Conservation (phyloP, 768 basidiomycete species). For the Pleurotus platypus region DNA sequence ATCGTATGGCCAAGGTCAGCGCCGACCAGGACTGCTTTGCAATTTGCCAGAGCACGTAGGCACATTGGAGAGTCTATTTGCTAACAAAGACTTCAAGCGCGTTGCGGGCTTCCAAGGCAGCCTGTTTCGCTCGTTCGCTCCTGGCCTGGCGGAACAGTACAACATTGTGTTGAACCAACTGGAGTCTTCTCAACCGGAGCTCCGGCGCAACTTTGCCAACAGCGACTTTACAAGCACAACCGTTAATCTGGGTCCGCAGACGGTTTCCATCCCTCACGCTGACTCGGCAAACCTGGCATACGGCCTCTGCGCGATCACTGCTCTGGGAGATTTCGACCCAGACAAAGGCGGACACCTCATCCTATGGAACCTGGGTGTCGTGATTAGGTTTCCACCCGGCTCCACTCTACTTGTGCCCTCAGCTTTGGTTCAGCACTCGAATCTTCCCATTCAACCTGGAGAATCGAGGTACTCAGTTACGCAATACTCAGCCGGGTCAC, state of each 20-base stretch:
- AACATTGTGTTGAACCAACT: conserved; percentile 7
- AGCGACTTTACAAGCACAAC: conserved; percentile 21
- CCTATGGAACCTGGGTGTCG: conserved; percentile 11
- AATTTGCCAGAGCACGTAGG: background rate
- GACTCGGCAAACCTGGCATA: conserved; percentile 21
- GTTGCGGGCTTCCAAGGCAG: conserved; percentile 18
- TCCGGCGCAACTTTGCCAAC: conserved; percentile 20
- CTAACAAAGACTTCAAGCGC: conserved; percentile 3
- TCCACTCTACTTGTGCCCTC: conserved; percentile 16
- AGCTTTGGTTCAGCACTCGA: conserved; percentile 10
- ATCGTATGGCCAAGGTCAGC: conserved; percentile 26
- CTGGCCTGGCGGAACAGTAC: conserved; percentile 16
- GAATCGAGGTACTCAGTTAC: conserved; percentile 13
- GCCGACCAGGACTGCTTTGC: background rate
- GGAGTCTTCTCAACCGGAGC: conserved; percentile 2
- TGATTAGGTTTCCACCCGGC: conserved; percentile 16
- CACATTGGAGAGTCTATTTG: background rate
- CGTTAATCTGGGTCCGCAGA: conserved; percentile 10
- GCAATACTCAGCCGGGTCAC: conserved; percentile 14
- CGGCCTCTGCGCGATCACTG: conserved; percentile 16
- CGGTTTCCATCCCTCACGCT: conserved; percentile 12
- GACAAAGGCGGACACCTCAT: conserved; percentile 16
- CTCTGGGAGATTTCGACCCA: conserved; percentile 10
- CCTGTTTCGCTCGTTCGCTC: conserved; percentile 18
- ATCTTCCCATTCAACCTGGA: background rate